Conservation (phyloP, 306 rosid genomes). For the Pyrus bretschneideri region DNA sequence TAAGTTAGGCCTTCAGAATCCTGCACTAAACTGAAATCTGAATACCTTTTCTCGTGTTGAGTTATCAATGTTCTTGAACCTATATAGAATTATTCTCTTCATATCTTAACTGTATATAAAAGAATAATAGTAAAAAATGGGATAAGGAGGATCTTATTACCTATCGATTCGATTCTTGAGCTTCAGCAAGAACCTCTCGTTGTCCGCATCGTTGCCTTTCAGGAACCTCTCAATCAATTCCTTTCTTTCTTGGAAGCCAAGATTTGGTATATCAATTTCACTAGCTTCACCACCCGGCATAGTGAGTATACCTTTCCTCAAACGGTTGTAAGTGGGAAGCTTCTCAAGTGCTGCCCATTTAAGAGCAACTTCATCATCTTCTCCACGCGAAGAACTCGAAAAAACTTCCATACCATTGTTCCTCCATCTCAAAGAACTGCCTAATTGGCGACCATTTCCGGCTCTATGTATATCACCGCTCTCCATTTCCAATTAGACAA, state of each 20-base stretch:
- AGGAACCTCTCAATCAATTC: conserved; percentile 28
- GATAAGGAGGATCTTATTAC: conserved; percentile 23
- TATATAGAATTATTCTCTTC: not conserved
- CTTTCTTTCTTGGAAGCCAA: conserved; percentile 33
- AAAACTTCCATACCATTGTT: conserved; percentile 32
- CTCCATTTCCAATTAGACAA: conserved; percentile 27
- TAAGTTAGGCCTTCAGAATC: not conserved
- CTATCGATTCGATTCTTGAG: conserved; percentile 61
- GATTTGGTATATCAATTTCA: conserved; percentile 45
- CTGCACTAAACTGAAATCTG: not conserved
- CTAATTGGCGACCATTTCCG: conserved; percentile 13
- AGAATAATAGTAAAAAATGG: not conserved
- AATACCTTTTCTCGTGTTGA: too few species aligned
- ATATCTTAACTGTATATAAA: not conserved
- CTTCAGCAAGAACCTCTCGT: conserved; percentile 34
- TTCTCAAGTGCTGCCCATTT: conserved; percentile 66
- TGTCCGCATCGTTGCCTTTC: conserved; percentile 24
- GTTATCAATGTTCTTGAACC: not conserved
- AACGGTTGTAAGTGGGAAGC: conserved; percentile 67
- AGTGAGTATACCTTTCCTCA: conserved; percentile 59
- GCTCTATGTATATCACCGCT: conserved; percentile 30
- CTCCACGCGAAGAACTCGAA: conserved; percentile 30
- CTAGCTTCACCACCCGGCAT: conserved; percentile 30
- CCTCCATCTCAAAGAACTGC: conserved; percentile 36
- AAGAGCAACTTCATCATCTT: conserved; percentile 62